Evolutionary conservation across 768 basidiomycete genomes (phyloP).

Genomic region (Boletales sp.): DNA sequence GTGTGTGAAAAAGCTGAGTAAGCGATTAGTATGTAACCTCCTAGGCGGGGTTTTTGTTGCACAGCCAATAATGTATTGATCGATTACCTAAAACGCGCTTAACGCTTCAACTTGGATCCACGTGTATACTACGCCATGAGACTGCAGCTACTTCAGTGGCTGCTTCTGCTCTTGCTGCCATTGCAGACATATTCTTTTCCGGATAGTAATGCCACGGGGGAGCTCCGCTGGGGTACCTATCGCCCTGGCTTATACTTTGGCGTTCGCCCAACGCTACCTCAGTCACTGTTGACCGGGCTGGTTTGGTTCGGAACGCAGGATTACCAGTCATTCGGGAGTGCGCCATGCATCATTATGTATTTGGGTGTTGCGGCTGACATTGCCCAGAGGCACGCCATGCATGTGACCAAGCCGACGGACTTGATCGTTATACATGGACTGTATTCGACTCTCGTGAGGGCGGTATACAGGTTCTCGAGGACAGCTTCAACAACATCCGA

Average conservation of each 20-base stretch:
- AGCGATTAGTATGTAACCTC: no score
- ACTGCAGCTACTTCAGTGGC: slow-evolving; percentile 27
- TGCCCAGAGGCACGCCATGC: slow-evolving; percentile 71
- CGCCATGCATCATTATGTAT: slow-evolving; percentile 27
- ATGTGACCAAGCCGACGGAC: slow-evolving; percentile 82
- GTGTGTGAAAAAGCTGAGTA: no score
- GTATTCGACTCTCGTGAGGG: slow-evolving; percentile 83
- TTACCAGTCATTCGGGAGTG: slow-evolving; percentile 66
- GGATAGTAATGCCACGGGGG: slow-evolving; percentile 33
- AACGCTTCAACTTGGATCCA: no score
- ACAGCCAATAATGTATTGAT: no score
- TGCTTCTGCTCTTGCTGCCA: slow-evolving; percentile 25
- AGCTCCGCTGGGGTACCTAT: slow-evolving; percentile 72
- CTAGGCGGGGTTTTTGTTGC: no score
- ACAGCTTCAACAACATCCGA: slow-evolving; percentile 78
- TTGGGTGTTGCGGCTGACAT: slow-evolving; percentile 1
- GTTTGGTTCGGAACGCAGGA: slow-evolving; percentile 93
- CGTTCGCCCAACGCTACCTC: slow-evolving; percentile 76
- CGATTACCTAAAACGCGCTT: no score
- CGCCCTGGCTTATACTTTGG: slow-evolving; percentile 96
- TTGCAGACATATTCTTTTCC: slow-evolving; percentile 13
- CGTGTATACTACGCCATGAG: background rate
- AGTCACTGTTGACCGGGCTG: slow-evolving; percentile 89
- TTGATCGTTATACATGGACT: slow-evolving; percentile 84
- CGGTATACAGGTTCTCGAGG: slow-evolving; percentile 80